Evolutionary conservation across 148 eudicot genomes (phyloP), one percentile per base, ranked within the genome.

Genomic region (Camellia granthamiana): DNA sequence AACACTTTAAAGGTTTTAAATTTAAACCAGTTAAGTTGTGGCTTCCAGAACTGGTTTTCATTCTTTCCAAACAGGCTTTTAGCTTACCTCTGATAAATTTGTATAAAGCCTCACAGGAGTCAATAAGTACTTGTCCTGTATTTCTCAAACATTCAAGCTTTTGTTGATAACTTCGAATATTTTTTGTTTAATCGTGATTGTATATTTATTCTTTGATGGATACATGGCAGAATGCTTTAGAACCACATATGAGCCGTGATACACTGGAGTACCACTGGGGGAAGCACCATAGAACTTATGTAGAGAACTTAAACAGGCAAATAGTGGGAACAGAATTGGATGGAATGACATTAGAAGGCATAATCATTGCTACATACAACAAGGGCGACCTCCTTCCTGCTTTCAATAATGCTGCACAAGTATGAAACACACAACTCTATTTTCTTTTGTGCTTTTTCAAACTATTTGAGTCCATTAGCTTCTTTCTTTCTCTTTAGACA

Each of bases 341-440:
- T 88, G 90, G 74, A 58, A 77, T 74, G 87, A 58, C 91, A 13
- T 81, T 96, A 56, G 97, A 94, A 69, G 93, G 88, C 16, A 78
- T 90, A 19, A 83, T 94, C 60, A 82, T 85, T 3, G 75, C 77
- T 80, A 85, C 95, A 44, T 96, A 94, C 82, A 96, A 96, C 86
- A 90, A 90, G 74, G 99, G 99, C 0, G 89, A 93, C 77, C 73
- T 90, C 30, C 95, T 90, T 80, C 95, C 99, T n/a, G 75, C 94
- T 38, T 96, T 96, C 78, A 91, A 96, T 80, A 96, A 92, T 88
- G 99, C 98, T 75, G 99, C 98, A 41, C 99, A 96, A 93, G 98
- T 92, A 81, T 55, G 77, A n/a, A 52, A 12, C 42, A 11, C 38
- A 23, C 3, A 16, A 11, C 52, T 52, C 14, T 58, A 10, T 9